A percentile compares a stretch with the other conserved stretches of the same genome.
phyloP scores from a whole-genome alignment of 1,284 basidiomycete species.

The Irpex rosettiformis region DNA sequence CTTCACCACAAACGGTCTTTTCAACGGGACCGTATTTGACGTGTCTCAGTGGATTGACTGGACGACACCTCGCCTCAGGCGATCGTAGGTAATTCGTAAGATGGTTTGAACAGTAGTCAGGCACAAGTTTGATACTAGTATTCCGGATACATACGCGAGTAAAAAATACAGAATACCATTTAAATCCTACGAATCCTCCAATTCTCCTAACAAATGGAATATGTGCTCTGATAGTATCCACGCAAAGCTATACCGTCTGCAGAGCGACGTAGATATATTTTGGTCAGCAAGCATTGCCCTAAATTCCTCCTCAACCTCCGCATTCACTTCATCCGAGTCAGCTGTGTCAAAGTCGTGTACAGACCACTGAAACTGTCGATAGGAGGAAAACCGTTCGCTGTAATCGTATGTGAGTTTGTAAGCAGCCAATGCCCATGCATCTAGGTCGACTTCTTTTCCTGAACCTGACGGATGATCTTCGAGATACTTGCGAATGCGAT shows the following conservation, averaged over 20 bases:
- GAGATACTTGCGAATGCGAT: neutral
- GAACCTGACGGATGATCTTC: neutral
- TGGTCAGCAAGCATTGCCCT: neutral
- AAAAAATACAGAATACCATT: too few relatives aligned
- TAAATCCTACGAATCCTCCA: neutral
- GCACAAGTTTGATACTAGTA: too few relatives aligned
- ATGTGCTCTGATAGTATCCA: constrained; percentile 5
- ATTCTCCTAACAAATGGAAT: neutral
- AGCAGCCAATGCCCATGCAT: constrained; percentile 7
- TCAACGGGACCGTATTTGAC: constrained; percentile 38
- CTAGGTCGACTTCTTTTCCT: neutral
- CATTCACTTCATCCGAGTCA: neutral
- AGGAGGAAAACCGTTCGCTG: neutral
- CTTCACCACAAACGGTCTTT: constrained; percentile 41
- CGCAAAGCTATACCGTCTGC: constrained; percentile 1
- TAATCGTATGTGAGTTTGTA: constrained; percentile 10
- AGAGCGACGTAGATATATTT: neutral
- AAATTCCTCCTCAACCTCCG: neutral
- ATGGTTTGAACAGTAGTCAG: neutral
- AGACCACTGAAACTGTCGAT: constrained; percentile 1
- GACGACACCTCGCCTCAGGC: constrained; percentile 34
- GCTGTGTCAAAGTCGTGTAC: neutral
- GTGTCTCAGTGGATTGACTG: constrained; percentile 45
- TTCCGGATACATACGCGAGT: too few relatives aligned
- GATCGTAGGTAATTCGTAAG: neutral